phyloP scores from a whole-genome alignment of 1,284 basidiomycete genomes.

The Irpex sp. region DNA sequence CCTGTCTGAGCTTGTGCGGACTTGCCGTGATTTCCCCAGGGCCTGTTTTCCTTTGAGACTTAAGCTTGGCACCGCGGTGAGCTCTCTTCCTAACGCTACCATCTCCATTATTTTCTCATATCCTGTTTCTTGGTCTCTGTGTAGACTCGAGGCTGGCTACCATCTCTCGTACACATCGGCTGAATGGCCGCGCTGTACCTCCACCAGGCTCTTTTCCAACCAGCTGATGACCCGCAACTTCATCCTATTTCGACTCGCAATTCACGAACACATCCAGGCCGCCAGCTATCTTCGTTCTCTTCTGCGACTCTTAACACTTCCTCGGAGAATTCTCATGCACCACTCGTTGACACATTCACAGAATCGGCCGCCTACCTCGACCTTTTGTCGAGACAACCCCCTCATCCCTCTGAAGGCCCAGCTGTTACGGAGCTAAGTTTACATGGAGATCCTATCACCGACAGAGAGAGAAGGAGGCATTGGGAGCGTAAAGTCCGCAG shows the following conservation, averaged over 20 bases:
- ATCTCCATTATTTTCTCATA: not conserved
- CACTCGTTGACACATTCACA: conserved; percentile 32
- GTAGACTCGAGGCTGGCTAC: not conserved
- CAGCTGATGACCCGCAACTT: conserved; percentile 32
- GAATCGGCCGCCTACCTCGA: conserved; percentile 42
- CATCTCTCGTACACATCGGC: not conserved
- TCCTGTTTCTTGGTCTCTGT: not conserved
- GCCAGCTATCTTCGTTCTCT: conserved; percentile 46
- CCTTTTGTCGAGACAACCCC: conserved; percentile 42
- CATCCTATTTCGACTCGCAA: conserved; percentile 16
- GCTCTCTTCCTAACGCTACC: not conserved
- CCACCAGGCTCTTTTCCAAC: conserved; percentile 46
- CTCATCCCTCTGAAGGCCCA: conserved; percentile 33
- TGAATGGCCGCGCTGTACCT: conserved; percentile 54
- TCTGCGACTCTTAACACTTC: conserved; percentile 45
- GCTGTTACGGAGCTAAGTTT: conserved; percentile 33
- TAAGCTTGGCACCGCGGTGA: not conserved
- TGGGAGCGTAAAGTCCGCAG: conserved; percentile 34
- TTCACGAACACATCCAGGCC: conserved; percentile 20
- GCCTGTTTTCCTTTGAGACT: no score
- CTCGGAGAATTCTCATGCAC: conserved; percentile 47
- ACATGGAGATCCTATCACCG: conserved; percentile 37
- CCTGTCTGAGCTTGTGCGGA: not conserved
- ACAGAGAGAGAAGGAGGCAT: conserved; percentile 36
- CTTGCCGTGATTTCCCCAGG: not conserved